These are phyloP conservation scores for Cercospora beticola DNA, from an alignment of 2,329 filamentous ascomycete genomes.

Conservation along the genomic window DNA sequence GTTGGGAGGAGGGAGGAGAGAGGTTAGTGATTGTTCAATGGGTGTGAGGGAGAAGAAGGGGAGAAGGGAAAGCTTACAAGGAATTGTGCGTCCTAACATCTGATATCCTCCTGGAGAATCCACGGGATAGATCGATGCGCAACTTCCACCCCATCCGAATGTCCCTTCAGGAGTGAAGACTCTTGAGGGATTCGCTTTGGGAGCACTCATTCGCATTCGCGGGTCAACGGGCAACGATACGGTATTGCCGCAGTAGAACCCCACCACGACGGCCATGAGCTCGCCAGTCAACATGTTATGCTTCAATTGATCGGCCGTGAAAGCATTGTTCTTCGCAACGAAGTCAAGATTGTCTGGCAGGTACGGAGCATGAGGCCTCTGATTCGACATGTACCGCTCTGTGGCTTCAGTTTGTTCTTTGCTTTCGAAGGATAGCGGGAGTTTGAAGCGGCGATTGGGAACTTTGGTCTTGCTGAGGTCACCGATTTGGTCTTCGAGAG, in stretches of 20 bases:
- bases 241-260: slow-evolving; percentile 57
- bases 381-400: slow-evolving; percentile 61
- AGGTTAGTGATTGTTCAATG: not conserved
- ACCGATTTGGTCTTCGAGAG: slow-evolving; percentile 44
- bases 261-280: slow-evolving; percentile 55
- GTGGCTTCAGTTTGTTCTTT: slow-evolving; percentile 53
- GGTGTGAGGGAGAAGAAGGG: not conserved
- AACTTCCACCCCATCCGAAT: slow-evolving; percentile 57
- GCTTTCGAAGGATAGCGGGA: slow-evolving; percentile 47
- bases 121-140: slow-evolving; percentile 57
- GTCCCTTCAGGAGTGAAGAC: slow-evolving; percentile 59
- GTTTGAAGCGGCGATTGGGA: slow-evolving; percentile 44
- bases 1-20: slow-evolving; percentile 36
- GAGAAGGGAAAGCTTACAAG: slow-evolving; percentile 1
- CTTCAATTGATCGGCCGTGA: slow-evolving; percentile 51
- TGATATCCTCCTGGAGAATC: slow-evolving; percentile 59
- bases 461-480: slow-evolving; percentile 44
- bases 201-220: slow-evolving; percentile 53
- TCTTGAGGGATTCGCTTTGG: slow-evolving; percentile 58
- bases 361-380: slow-evolving; percentile 61
- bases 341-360: slow-evolving; percentile 64
- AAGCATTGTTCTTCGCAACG: slow-evolving; percentile 55
- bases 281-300: slow-evolving; percentile 53
- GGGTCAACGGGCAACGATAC: slow-evolving; percentile 56
- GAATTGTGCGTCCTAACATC: slow-evolving; percentile 44